A percentile compares a stretch with the other conserved stretches of the same genome.
Evolutionary conservation across 306 rosid genomes (phyloP).

Genomic region (Gastrolobium bilobum): DNA sequence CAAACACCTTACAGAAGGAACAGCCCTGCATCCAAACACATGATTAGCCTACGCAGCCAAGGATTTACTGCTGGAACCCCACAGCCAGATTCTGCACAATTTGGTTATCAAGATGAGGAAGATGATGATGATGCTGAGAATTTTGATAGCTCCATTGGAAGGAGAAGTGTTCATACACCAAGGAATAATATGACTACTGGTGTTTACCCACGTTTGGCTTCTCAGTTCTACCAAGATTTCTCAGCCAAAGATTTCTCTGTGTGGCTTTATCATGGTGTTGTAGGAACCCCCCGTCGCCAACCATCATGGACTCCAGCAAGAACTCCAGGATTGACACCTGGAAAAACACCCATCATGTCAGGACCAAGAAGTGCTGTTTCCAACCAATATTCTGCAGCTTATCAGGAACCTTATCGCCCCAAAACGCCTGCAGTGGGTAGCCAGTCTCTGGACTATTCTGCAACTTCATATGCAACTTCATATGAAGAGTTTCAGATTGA

Average conservation of each 20-base stretch:
- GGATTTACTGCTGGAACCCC: constrained; percentile 65
- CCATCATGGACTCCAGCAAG: constrained; percentile 90
- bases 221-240: constrained; percentile 87
- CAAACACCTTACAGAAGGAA: constrained; percentile 58
- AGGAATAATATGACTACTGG: constrained; percentile 56
- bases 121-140: constrained; percentile 57
- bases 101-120: constrained; percentile 47
- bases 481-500: constrained; percentile 61
- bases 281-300: constrained; percentile 72
- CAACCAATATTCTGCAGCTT: constrained; percentile 65
- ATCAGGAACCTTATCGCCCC: constrained; percentile 49
- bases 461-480: constrained; percentile 57
- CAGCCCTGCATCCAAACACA: constrained; percentile 63
- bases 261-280: constrained; percentile 85
- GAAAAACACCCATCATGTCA: constrained; percentile 58
- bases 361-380: constrained; percentile 62
- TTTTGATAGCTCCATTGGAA: constrained; percentile 80
- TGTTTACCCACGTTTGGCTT: constrained; percentile 77
- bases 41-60: constrained; percentile 63
- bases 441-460: constrained; percentile 58
- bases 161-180: constrained; percentile 66
- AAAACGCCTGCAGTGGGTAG: constrained; percentile 51
- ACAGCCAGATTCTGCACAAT: constrained; percentile 55
- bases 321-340: constrained; percentile 77
- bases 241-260: constrained; percentile 78